Evolutionary conservation across 2,329 filamentous ascomycete species (phyloP).

Genomic region (Ceratocystis colombiana): DNA sequence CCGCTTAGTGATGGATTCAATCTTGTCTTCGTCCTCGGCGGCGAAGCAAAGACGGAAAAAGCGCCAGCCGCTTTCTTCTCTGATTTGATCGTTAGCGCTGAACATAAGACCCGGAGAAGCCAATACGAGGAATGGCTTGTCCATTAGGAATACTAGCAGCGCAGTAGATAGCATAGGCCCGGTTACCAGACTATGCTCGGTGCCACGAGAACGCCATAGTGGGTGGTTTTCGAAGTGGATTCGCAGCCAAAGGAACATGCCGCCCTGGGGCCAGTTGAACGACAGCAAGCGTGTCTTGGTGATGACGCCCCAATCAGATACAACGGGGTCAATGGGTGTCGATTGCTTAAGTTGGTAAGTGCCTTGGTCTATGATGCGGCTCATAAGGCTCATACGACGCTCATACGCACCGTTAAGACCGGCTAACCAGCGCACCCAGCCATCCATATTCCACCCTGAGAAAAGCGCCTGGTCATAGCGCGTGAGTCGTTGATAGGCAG

Average conservation of each 20-base stretch:
- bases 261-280: slow-evolving; percentile 71
- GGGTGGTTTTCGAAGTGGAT: slow-evolving; percentile 65
- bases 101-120: slow-evolving; percentile 66
- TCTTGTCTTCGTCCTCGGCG: slow-evolving; percentile 61
- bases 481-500: slow-evolving; percentile 38
- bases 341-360: slow-evolving; percentile 54
- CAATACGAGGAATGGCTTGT: slow-evolving; percentile 58
- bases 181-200: slow-evolving; percentile 38
- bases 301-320: slow-evolving; percentile 62
- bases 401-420: slow-evolving; percentile 78
- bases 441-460: slow-evolving; percentile 63
- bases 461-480: slow-evolving; percentile 41
- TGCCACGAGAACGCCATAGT: slow-evolving; percentile 40
- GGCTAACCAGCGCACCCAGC: slow-evolving; percentile 86
- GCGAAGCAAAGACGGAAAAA: slow-evolving; percentile 78
- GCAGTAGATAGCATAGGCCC: slow-evolving; percentile 50
- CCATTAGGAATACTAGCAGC: slow-evolving; percentile 61
- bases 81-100: slow-evolving; percentile 52
- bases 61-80: slow-evolving; percentile 51
- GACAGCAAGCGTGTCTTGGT: slow-evolving; percentile 63
- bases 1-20: slow-evolving; percentile 51
- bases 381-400: slow-evolving; percentile 73
- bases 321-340: slow-evolving; percentile 36
- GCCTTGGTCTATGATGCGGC: slow-evolving; percentile 58
- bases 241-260: slow-evolving; percentile 85